Evolutionary conservation across 805 yeast genomes (phyloP).

Genomic region (Alloascoidea hylecoeti): DNA sequence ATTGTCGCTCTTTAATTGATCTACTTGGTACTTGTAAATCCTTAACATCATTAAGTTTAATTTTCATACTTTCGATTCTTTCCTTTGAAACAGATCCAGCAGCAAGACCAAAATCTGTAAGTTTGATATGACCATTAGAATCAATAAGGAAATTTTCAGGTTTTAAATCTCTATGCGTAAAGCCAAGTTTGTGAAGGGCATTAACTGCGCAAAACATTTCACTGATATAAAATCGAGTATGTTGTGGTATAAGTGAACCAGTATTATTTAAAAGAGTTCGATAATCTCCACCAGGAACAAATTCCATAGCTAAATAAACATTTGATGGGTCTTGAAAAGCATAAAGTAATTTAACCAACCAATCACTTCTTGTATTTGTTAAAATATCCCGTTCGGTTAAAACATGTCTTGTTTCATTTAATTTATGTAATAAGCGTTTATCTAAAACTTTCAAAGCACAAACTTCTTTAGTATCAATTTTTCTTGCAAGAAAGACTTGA

Average conservation of each 20-base stretch:
- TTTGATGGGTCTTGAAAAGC: constrained; percentile 91
- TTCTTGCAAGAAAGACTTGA: constrained; percentile 91
- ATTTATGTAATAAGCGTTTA: constrained; percentile 70
- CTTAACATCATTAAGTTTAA: constrained; percentile 45
- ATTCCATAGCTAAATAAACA: constrained; percentile 95
- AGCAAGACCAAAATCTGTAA: constrained; percentile 94
- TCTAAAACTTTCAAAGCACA: constrained; percentile 90
- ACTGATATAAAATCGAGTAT: constrained; percentile 85
- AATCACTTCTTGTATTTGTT: constrained; percentile 86
- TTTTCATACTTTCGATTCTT: constrained; percentile 84
- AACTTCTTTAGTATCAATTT: constrained; percentile 86
- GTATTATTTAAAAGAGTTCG: constrained; percentile 89
- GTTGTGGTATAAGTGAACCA: constrained; percentile 84
- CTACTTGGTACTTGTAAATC: constrained; percentile 60
- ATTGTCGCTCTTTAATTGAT: constrained; percentile 77
- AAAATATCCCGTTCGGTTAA: constrained; percentile 92
- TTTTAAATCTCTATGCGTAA: constrained; percentile 92
- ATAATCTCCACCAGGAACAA: constrained; percentile 99
- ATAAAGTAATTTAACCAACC: constrained; percentile 88
- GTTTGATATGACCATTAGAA: constrained; percentile 79
- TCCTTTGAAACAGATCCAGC: constrained; percentile 92
- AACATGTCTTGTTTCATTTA: constrained; percentile 93
- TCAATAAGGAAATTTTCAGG: constrained; percentile 91
- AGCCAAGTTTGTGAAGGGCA: constrained; percentile 87
- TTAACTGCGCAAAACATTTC: constrained; percentile 96